phyloP scores from a whole-genome alignment of 176 grass and related monocot species.

The Oryza coarctata region DNA sequence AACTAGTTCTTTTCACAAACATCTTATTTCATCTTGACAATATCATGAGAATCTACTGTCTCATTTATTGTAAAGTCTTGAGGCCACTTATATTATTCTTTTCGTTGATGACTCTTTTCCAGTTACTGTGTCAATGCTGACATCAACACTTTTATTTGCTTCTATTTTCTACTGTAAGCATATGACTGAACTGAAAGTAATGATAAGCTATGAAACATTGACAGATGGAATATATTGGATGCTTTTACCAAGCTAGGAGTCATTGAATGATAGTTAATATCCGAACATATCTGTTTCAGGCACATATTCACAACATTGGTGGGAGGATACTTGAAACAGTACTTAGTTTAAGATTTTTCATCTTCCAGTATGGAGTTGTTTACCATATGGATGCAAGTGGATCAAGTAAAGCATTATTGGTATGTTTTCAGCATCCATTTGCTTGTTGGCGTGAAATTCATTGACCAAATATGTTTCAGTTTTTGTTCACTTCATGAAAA shows the following conservation, averaged over 20 bases:
- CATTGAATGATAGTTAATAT: slow-evolving; percentile 29
- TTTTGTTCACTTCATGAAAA: not conserved
- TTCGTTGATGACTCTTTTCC: not conserved
- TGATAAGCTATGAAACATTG: slow-evolving; percentile 15
- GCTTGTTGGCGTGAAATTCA: slow-evolving; percentile 19
- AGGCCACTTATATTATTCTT: not conserved
- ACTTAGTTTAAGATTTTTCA: slow-evolving; percentile 81
- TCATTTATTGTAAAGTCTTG: slow-evolving; percentile 1
- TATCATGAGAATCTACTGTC: not conserved
- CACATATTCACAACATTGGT: slow-evolving; percentile 78
- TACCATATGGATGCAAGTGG: slow-evolving; percentile 69
- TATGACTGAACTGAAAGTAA: not conserved
- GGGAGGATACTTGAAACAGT: slow-evolving; percentile 86
- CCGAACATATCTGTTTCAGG: slow-evolving; percentile 44
- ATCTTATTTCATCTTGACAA: not conserved
- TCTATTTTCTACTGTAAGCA: not conserved
- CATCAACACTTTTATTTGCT: not conserved
- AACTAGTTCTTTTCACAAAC: not conserved
- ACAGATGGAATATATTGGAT: not conserved
- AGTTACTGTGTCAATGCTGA: not conserved
- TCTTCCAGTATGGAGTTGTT: slow-evolving; percentile 94
- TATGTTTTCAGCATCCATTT: slow-evolving; percentile 35
- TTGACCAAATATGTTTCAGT: slow-evolving; percentile 11
- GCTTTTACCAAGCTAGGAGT: not conserved
- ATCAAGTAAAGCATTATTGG: slow-evolving; percentile 55